Evolutionary conservation across 768 basidiomycete genomes (phyloP).

Genomic region (Termitomyces sp.): DNA sequence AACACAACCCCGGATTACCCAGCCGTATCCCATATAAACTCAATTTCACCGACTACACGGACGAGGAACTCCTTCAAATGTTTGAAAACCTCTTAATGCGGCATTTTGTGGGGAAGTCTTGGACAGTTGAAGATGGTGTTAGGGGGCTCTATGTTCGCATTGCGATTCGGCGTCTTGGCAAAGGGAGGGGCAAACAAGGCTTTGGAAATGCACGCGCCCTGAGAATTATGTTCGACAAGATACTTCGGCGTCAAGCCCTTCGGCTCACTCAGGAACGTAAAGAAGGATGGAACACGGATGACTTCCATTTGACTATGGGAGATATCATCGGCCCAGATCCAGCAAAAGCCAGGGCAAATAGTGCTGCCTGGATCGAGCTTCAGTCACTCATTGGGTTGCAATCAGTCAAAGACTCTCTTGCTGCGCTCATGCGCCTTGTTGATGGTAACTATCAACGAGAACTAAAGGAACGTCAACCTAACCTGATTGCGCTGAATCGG

Average conservation of each 20-base stretch:
- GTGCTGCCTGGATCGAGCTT: neutral
- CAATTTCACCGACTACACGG: slow-evolving; percentile 60
- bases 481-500: neutral
- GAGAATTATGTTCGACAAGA: neutral
- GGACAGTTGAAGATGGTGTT: neutral
- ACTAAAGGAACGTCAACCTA: neutral
- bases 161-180: neutral
- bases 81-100: neutral
- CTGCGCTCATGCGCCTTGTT: slow-evolving; percentile 25
- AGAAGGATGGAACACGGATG: neutral
- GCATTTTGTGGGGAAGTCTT: neutral
- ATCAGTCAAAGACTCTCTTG: slow-evolving; percentile 54
- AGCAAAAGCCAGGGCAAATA: neutral
- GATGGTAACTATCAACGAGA: neutral
- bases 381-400: neutral
- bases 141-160: neutral
- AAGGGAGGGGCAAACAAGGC: neutral
- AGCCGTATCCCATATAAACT: slow-evolving; percentile 68
- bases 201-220: slow-evolving; percentile 4
- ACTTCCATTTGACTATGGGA: too few relatives aligned
- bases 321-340: slow-evolving; percentile 3
- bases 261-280: neutral
- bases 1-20: slow-evolving; percentile 67
- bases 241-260: neutral
- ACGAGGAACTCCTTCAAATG: slow-evolving; percentile 23